Evolutionary conservation across 2,329 filamentous ascomycete genomes (phyloP).

Genomic region (Parasarocladium wereldwijsianum): DNA sequence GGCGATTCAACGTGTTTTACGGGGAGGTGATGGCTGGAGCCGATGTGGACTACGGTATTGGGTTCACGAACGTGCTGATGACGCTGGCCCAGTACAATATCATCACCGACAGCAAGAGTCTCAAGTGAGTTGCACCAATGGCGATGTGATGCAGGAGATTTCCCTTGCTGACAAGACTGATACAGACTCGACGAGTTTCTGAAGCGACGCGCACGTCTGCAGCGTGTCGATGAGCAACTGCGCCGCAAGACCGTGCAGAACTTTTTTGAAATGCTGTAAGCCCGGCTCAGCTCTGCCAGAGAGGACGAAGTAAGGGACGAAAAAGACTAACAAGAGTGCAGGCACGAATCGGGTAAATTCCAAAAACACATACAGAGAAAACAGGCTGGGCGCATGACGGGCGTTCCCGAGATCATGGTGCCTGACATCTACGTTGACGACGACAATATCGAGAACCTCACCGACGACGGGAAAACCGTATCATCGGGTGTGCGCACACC

Average conservation of each 20-base stretch:
- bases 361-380: constrained; percentile 60
- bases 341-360: constrained; percentile 75
- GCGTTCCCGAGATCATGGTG: constrained; percentile 64
- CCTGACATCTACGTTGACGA: constrained; percentile 87
- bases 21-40: constrained; percentile 92
- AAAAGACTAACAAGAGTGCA: constrained; percentile 10
- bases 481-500: constrained; percentile 2
- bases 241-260: constrained; percentile 79
- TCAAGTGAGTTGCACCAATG: constrained; percentile 40
- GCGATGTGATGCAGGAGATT: background rate
- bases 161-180: constrained; percentile 13
- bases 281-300: too few relatives aligned
- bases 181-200: constrained; percentile 81
- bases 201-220: constrained; percentile 73
- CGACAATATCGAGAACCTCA: constrained; percentile 68
- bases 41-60: constrained; percentile 77
- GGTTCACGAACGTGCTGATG: constrained; percentile 86
- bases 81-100: constrained; percentile 97
- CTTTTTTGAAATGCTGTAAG: constrained; percentile 84
- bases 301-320: background rate
- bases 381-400: constrained; percentile 60
- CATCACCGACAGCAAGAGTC: constrained; percentile 92
- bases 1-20: constrained; percentile 85
- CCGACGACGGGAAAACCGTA: constrained; percentile 1
- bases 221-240: constrained; percentile 90